Percentiles rank a stretch among this genome's conserved stretches.
phyloP scores from a whole-genome alignment of 2,329 filamentous ascomycete genomes.

The Sclerotinia minor region DNA sequence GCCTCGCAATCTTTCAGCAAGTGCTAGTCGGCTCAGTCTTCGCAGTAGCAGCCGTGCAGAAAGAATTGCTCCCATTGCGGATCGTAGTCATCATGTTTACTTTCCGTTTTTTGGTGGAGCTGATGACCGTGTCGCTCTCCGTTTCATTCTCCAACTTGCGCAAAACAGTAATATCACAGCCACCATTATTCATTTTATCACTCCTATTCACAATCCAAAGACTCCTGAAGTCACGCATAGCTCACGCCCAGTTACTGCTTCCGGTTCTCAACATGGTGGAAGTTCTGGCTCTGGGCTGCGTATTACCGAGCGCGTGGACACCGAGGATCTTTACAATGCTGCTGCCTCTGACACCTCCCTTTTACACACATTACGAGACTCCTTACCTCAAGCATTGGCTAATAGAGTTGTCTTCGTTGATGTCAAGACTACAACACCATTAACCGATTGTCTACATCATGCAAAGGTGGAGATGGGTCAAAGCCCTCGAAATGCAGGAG shows the following conservation, averaged over 20 bases:
- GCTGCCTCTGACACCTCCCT: conserved; percentile 48
- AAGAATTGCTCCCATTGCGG: conserved; percentile 57
- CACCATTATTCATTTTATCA: conserved; percentile 65
- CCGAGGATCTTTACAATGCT: conserved; percentile 32
- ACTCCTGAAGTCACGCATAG: conserved; percentile 23
- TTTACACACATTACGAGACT: conserved; percentile 57
- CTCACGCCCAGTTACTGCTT: conserved; percentile 14
- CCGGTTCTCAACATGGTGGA: conserved; percentile 11
- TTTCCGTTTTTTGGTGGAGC: conserved; percentile 81
- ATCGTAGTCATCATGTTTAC: conserved; percentile 80
- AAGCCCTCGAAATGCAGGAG: conserved; percentile 64
- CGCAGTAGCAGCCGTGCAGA: conserved; percentile 57
- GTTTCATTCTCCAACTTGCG: conserved; percentile 80
- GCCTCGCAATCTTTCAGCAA: conserved; percentile 46
- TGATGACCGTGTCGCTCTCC: conserved; percentile 78
- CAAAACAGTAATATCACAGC: conserved; percentile 77
- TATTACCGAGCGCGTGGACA: conserved; percentile 33
- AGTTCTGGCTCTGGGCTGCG: conserved; percentile 27
- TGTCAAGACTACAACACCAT: conserved; percentile 46
- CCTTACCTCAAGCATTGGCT: conserved; percentile 52
- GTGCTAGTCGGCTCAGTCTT: conserved; percentile 58
- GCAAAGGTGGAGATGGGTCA: conserved; percentile 62
- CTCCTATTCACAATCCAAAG: conserved; percentile 33
- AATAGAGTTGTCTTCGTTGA: conserved; percentile 59
- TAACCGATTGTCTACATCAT: conserved; percentile 48